These are phyloP conservation scores for Luffa acutangula DNA, from an alignment of 306 rosid genomes.

Conservation along the genomic window DNA sequence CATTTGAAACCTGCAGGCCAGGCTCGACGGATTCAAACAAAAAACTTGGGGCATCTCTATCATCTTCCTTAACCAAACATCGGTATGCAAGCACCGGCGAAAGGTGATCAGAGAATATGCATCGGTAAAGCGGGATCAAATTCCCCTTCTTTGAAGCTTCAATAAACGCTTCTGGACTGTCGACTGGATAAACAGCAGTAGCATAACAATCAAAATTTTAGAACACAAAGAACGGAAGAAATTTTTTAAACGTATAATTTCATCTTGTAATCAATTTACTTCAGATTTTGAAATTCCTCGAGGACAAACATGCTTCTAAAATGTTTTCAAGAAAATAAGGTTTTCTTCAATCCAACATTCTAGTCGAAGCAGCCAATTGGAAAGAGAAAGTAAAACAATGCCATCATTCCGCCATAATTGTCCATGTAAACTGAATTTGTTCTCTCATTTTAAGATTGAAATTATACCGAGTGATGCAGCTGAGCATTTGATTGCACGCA, in stretches of 20 bases:
- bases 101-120: conserved; percentile 86
- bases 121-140: conserved; percentile 58
- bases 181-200: conserved; percentile 32
- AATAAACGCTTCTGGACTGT: conserved; percentile 43
- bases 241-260: not conserved
- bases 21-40: conserved; percentile 87
- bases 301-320: not conserved
- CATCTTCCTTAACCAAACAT: conserved; percentile 91
- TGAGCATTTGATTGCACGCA: conserved; percentile 36
- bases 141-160: conserved; percentile 83
- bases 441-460: not conserved
- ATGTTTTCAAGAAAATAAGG: not conserved
- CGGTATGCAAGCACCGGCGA: conserved; percentile 96
- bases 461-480: conserved; percentile 33
- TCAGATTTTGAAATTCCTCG: not conserved
- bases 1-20: conserved; percentile 47
- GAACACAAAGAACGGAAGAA: not conserved
- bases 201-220: not conserved
- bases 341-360: not conserved
- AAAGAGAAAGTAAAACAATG: not conserved
- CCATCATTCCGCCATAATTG: not conserved
- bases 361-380: not conserved
- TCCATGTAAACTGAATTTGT: not conserved
- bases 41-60: conserved; percentile 94
- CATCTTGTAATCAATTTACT: not conserved